Evolutionary conservation across 2,329 filamentous ascomycete genomes (phyloP).

Genomic region (Amylocarpus encephaloides): DNA sequence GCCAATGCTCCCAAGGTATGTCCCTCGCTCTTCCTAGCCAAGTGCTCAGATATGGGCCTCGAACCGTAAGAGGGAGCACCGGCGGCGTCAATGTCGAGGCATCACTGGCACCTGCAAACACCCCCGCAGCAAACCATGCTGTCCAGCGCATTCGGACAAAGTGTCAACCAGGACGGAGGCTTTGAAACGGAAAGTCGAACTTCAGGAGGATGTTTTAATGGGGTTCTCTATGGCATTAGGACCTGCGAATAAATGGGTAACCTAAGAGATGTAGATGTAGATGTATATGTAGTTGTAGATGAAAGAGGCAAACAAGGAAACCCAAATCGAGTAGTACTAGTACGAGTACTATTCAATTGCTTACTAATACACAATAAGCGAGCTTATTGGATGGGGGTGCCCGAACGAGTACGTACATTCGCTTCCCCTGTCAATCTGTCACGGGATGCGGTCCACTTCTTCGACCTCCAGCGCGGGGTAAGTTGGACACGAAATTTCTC

Average conservation of each 20-base stretch:
- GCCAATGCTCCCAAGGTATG: slow-evolving; percentile 76
- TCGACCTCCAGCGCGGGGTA: background rate
- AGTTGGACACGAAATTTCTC: background rate
- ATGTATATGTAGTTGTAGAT: background rate
- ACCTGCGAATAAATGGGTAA: background rate
- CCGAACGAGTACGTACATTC: too few relatives aligned
- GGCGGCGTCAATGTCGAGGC: slow-evolving; percentile 50
- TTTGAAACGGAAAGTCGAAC: background rate
- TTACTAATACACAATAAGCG: too few relatives aligned
- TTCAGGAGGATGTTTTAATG: background rate
- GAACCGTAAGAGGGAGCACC: slow-evolving; percentile 50
- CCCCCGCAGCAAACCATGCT: slow-evolving; percentile 24
- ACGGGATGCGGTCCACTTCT: too few relatives aligned
- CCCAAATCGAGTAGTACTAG: background rate
- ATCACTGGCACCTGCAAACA: slow-evolving; percentile 30
- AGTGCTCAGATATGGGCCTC: slow-evolving; percentile 54
- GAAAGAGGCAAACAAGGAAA: slow-evolving; percentile 2
- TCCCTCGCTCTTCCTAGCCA: slow-evolving; percentile 63
- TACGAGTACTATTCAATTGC: too few relatives aligned
- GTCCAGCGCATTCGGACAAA: slow-evolving; percentile 27
- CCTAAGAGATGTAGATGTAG: background rate
- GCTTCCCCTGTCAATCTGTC: too few relatives aligned
- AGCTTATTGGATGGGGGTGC: too few relatives aligned
- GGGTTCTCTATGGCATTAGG: background rate
- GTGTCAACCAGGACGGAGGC: background rate